Base-by-base conservation (phyloP, 2,329 filamentous ascomycete genomes). In the Colletotrichum ledebouriae region DNA sequence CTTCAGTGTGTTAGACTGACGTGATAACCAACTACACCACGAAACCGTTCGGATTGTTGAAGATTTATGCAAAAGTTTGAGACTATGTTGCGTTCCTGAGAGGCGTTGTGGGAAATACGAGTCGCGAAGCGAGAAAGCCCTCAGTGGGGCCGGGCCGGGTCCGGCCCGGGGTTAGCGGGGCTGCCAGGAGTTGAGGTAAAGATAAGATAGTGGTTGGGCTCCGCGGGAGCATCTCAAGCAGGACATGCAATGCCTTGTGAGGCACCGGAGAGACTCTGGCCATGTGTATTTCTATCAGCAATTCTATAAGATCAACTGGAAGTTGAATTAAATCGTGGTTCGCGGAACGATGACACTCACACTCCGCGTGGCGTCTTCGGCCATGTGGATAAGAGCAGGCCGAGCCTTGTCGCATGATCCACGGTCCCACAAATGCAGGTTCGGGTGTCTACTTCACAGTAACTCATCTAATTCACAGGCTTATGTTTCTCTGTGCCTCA, bases 21-120 rank as follows among this genome's bases (percentile, higher is more conserved):
- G 81, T 82, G 80, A 82, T 82, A 81, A 82, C 80, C 80, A 82
- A 82, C 80, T 77, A 76, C 75, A 76, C 75, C 74, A 77, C 63
- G 44, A 68, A 47, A 68, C 65, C 64, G 37, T 20, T n/a, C 11
- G 15, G 5, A 34, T 67, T 64, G 60, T 53, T 67, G 60, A 29
- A 5, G 0, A 0, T 3, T 0, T 1, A 0, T 0, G 1, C 34
- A 13, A 4, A 0, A 33, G 4, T 13, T 29, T 10, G 2, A 1
- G 11, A n/a, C 29, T 29, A 63, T 60, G 46, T 1, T 33, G 44
- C 15, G 17, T 20, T 6, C 7, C 12, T 11, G 1, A 17, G 1
- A 3, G 50, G 50, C 46, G 13, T 59, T 37, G 58, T 44, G 34
- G 46, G 6, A 50, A 42, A 44, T 17, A 37, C 6, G 58, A 60